Base-by-base conservation (phyloP, 1,284 basidiomycete species). In the Neotropicomus parvogracilis region DNA sequence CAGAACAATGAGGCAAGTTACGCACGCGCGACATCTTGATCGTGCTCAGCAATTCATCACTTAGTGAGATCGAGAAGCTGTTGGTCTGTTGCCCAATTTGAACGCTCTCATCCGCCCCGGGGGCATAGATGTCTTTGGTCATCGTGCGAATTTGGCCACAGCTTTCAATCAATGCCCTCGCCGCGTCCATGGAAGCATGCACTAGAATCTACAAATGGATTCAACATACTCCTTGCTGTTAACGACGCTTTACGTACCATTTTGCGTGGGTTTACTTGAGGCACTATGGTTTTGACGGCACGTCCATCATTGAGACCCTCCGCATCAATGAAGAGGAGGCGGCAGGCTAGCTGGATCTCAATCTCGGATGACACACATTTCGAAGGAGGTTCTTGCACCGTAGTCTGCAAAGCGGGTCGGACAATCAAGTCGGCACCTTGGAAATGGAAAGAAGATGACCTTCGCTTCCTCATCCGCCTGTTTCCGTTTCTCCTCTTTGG, bases 71-170 rank as follows among this genome's bases (percentile, higher is more conserved):
- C 1, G 94, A 94, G 70, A 93, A 99, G 62, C 84, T 92, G 60
- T 90, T 91, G 12, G 92, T 95, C 58, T 97, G 91, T 68, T 98
- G 94, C 35, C 97, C 97, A 54, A 99, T 94, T 61, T 87, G 85
- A 32, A 97, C 71, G 9, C 74, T 80, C 63, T 95, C 86, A 32
- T 85, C 84, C 24, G 80, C 72, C 5, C 65, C 62, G 0, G 97
- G 95, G 3, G 88, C 79, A 65, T 80, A 92, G 29, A 99, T 90
- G 53, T 98, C 94, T 62, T 86, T 85, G 3, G 94, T 95, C 81
- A 97, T 88, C 0, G 88, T 75, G 1, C 88, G 81, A 44, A 92
- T 88, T 33, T 87, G 83, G 17, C 78, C 77, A 61, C 92, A 93
- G 57, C 88, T 89, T 48, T 84, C 79, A 27, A 92, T 79, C 9